These are phyloP conservation scores for Hypoxylon trugodes DNA, from an alignment of 495 filamentous ascomycete species.

Conservation along the genomic window DNA sequence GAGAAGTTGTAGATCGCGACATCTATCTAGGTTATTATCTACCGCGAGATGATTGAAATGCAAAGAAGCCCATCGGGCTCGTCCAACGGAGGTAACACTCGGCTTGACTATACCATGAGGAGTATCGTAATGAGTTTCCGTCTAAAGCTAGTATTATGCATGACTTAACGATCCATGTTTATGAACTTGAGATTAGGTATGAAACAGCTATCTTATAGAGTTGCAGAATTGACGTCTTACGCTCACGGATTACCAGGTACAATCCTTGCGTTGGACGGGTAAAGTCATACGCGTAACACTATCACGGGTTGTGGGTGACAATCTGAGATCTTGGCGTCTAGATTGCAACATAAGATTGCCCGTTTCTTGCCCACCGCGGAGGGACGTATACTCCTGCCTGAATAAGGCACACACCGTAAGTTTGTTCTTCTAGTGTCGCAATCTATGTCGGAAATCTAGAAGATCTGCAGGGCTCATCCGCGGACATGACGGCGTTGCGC, in stretches of 20 bases:
- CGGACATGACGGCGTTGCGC: background rate
- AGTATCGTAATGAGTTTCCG: background rate
- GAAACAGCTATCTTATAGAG: background rate
- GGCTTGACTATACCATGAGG: background rate
- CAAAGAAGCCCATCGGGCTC: background rate
- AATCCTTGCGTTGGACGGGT: constrained; percentile 17
- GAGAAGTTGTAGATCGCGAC: background rate
- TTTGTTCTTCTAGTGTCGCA: constrained; percentile 1
- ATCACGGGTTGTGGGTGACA: constrained; percentile 8
- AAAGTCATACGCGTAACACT: constrained; percentile 24
- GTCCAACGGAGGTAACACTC: background rate
- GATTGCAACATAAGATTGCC: constrained; percentile 20
- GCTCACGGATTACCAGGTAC: background rate
- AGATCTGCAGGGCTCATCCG: background rate
- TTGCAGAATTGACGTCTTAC: background rate
- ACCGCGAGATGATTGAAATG: background rate
- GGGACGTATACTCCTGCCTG: constrained; percentile 15
- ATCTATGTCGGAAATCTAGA: background rate
- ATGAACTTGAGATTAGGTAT: background rate
- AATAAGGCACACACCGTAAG: constrained; percentile 16
- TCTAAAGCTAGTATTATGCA: background rate
- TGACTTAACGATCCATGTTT: constrained; percentile 1
- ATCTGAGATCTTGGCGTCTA: constrained; percentile 24
- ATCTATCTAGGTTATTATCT: background rate
- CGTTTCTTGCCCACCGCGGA: constrained; percentile 21